A percentile compares a stretch with the other conserved stretches of the same genome.
Conservation (phyloP, 2,329 filamentous ascomycete genomes). For the Alternaria consortialis region DNA sequence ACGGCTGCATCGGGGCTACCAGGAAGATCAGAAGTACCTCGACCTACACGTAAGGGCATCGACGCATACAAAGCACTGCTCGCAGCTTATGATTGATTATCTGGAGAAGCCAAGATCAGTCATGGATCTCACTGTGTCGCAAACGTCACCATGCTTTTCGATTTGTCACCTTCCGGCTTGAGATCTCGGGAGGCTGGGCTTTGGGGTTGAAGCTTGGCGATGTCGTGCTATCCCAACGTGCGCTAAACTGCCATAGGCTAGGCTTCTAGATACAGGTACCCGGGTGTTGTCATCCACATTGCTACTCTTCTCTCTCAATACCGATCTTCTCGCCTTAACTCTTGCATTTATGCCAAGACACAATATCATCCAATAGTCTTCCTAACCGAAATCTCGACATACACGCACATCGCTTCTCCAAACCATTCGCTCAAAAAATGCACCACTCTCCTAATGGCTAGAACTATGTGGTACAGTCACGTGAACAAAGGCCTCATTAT, state of each 20-base stretch:
- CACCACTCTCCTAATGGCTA: no score
- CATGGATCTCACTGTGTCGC: neutral
- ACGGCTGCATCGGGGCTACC: constrained; percentile 8
- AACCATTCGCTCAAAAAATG: no score
- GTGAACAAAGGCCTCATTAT: no score
- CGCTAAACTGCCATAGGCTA: fast-evolving
- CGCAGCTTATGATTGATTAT: neutral
- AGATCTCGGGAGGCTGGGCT: neutral
- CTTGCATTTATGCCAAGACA: no score
- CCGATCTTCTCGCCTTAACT: no score
- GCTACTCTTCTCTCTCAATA: no score
- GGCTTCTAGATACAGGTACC: no score
- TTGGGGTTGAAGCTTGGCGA: neutral
- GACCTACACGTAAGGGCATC: neutral
- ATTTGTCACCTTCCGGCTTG: neutral
- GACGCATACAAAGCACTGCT: neutral
- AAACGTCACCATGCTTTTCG: neutral
- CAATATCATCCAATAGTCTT: no score
- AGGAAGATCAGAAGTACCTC: neutral
- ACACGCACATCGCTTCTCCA: no score
- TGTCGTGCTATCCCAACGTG: fast-evolving
- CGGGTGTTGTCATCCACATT: no score
- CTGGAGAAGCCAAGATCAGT: neutral
- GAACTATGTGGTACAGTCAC: no score
- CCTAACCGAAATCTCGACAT: neutral